Conservation (phyloP, 2,329 filamentous ascomycete genomes). For the Gaeumannomyces sp. region DNA sequence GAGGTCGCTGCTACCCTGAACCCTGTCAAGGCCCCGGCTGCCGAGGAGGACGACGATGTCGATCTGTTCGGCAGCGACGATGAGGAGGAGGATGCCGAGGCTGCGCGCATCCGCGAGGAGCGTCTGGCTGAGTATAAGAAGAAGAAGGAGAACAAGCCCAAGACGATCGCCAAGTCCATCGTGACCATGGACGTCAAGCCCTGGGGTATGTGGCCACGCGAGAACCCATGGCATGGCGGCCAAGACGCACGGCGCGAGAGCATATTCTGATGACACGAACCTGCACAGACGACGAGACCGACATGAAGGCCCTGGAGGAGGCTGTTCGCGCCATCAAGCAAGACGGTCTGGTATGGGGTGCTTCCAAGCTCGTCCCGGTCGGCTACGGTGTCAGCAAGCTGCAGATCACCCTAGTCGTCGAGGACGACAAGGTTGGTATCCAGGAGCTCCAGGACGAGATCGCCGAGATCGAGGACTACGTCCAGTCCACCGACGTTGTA, state of each 20-base stretch:
- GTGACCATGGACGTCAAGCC: slow-evolving; percentile 97
- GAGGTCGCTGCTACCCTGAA: slow-evolving; percentile 69
- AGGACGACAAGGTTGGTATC: slow-evolving; percentile 91
- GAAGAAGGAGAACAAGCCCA: slow-evolving; percentile 93
- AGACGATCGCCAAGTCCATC: slow-evolving; percentile 90
- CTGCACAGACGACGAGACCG: slow-evolving; percentile 78
- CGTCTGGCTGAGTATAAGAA: slow-evolving; percentile 88
- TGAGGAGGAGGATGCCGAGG: slow-evolving; percentile 90
- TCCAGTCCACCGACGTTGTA: slow-evolving; percentile 85
- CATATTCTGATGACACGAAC: slow-evolving; percentile 1
- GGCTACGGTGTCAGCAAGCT: slow-evolving; percentile 99
- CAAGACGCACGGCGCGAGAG: no score
- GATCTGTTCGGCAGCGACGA: slow-evolving; percentile 92
- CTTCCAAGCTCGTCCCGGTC: slow-evolving; percentile 79
- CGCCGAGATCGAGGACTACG: slow-evolving; percentile 78
- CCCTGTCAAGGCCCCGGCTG: slow-evolving; percentile 74
- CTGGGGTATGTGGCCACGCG: slow-evolving; percentile 67
- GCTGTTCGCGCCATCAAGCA: slow-evolving; percentile 77
- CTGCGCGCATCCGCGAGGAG: slow-evolving; percentile 76
- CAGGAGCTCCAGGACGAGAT: slow-evolving; percentile 86
- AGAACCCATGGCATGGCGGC: no score
- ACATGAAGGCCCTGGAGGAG: slow-evolving; percentile 76
- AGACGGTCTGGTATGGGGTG: slow-evolving; percentile 96
- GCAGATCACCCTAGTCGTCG: slow-evolving; percentile 95
- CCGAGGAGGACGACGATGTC: slow-evolving; percentile 69